Evolutionary conservation across 1,284 basidiomycete species (phyloP).

Genomic region (Ceratobasidium sp.): DNA sequence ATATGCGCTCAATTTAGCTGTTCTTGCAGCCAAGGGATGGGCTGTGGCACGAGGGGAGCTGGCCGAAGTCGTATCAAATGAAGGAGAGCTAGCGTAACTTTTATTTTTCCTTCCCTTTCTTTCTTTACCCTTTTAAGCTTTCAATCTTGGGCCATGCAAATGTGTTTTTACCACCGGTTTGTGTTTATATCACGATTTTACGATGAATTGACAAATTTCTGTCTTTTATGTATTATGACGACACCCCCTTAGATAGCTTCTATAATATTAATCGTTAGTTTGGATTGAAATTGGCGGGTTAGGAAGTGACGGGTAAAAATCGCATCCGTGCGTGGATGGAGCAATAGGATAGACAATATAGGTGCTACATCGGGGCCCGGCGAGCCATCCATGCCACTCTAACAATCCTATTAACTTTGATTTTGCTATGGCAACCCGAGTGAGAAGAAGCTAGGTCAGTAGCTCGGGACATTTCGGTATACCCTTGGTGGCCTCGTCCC

Average conservation of each 20-base stretch:
- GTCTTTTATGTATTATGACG: not conserved
- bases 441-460: too few species aligned
- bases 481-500: too few species aligned
- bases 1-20: conserved; percentile 78
- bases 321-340: not conserved
- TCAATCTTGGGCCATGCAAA: not conserved
- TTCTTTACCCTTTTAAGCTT: not conserved
- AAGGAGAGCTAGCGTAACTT: conserved; percentile 24
- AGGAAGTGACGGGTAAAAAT: not conserved
- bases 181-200: conserved; percentile 4
- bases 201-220: conserved; percentile 1
- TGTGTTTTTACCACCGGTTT: conserved; percentile 21
- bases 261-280: not conserved
- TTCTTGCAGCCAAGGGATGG: conserved; percentile 84
- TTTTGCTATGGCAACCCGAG: too few species aligned
- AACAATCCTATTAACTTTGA: too few species aligned
- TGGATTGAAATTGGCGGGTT: not conserved
- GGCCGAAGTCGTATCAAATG: conserved; percentile 1
- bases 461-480: too few species aligned
- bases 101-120: not conserved
- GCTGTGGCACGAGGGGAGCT: conserved; percentile 45
- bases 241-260: not conserved
- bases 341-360: too few species aligned
- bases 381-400: too few species aligned
- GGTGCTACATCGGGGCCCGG: too few species aligned